Conservation (phyloP, 176 grass and related monocot species). For the Oryza coarctata region DNA sequence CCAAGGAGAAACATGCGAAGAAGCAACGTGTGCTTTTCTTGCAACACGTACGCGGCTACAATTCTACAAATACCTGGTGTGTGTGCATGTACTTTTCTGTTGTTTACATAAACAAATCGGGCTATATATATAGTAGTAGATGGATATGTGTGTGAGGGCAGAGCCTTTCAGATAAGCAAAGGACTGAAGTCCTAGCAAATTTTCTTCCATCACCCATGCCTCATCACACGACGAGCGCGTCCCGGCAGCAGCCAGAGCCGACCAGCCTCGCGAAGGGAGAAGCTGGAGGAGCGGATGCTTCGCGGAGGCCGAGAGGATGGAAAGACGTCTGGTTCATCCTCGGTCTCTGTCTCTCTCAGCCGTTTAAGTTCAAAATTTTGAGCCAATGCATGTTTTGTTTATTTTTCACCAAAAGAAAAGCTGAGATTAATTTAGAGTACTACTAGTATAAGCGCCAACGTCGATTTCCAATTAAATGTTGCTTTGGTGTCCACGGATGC, state of each 20-base stretch:
- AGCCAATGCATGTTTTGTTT: neutral
- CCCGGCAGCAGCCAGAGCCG: neutral
- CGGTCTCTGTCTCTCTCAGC: neutral
- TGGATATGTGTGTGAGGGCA: slow-evolving; percentile 18
- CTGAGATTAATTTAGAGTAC: neutral
- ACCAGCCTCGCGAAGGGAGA: neutral
- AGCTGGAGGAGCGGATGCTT: neutral
- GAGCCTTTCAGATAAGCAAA: too few species aligned
- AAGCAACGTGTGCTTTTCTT: too few species aligned
- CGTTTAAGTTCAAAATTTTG: neutral
- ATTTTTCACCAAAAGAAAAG: neutral
- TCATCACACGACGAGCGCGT: neutral
- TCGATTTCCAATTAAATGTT: neutral
- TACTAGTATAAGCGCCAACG: neutral
- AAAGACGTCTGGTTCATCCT: slow-evolving; percentile 24
- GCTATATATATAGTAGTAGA: too few species aligned
- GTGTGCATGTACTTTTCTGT: too few species aligned
- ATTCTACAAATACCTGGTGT: too few species aligned
- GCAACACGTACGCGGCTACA: too few species aligned
- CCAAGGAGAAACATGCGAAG: too few species aligned
- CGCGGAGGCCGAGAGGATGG: slow-evolving; percentile 31
- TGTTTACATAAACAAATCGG: too few species aligned
- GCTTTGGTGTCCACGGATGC: neutral
- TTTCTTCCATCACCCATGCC: too few species aligned
- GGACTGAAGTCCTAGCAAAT: too few species aligned